phyloP scores from a whole-genome alignment of 2,329 filamentous ascomycete genomes.

The Cladosporium halotolerans region DNA sequence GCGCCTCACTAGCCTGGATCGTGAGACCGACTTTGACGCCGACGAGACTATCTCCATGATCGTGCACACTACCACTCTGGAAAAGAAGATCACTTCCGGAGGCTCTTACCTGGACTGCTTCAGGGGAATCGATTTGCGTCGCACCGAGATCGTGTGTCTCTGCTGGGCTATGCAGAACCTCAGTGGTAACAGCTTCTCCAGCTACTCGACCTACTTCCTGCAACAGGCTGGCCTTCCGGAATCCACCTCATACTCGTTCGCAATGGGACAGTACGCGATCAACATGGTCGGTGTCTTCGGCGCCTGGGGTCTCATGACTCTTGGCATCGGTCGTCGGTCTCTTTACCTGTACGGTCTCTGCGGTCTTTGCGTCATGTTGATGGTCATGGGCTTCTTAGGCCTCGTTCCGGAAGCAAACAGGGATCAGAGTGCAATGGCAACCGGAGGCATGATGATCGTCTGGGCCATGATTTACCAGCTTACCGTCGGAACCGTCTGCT shows the following conservation, averaged over 20 bases:
- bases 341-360: conserved; percentile 72
- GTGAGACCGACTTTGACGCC: conserved; percentile 67
- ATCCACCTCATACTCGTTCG: conserved; percentile 40
- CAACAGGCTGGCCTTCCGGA: conserved; percentile 41
- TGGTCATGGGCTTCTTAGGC: conserved; percentile 78
- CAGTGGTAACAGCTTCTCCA: conserved; percentile 41
- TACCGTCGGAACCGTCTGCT: conserved; percentile 82
- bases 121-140: conserved; percentile 67
- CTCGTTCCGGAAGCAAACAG: conserved; percentile 59
- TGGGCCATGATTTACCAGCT: conserved; percentile 82
- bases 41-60: conserved; percentile 89
- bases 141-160: conserved; percentile 66
- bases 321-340: conserved; percentile 66
- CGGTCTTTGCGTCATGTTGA: conserved; percentile 66
- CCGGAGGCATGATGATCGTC: conserved; percentile 73
- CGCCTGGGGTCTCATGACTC: conserved; percentile 72
- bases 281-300: conserved; percentile 76
- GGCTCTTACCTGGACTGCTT: conserved; percentile 79
- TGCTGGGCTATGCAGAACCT: conserved; percentile 46
- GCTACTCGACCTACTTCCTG: conserved; percentile 46
- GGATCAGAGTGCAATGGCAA: conserved; percentile 61
- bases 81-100: conserved; percentile 67
- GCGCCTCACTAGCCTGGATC: conserved; percentile 57
- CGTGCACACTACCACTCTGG: conserved; percentile 78
- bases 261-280: conserved; percentile 54